These are phyloP conservation scores for Dactylellina parvicollis DNA, from an alignment of 2,329 filamentous ascomycete genomes.

Conservation along the genomic window DNA sequence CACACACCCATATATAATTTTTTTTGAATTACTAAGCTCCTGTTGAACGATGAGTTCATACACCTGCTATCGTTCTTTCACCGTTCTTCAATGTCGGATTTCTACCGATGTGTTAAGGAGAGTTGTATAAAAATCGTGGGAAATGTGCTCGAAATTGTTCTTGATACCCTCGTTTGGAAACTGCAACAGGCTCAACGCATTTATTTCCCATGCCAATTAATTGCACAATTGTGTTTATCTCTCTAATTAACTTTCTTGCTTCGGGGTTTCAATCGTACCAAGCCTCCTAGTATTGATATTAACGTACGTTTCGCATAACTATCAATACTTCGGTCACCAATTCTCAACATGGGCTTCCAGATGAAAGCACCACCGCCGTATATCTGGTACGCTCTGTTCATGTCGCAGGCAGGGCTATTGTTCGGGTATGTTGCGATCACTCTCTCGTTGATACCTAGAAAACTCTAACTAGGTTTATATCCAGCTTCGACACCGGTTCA, in stretches of 20 bases:
- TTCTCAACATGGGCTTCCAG: conserved; percentile 23
- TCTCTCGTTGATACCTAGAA: background rate
- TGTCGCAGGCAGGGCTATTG: conserved; percentile 46
- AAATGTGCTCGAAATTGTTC: conserved; percentile 8
- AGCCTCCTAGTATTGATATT: too few species aligned
- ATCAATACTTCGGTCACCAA: background rate
- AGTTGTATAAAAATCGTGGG: conserved; percentile 21
- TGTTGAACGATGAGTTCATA: conserved; percentile 6
- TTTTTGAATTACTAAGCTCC: conserved; percentile 1
- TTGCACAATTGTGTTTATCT: too few species aligned
- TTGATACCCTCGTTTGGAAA: background rate
- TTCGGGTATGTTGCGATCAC: conserved; percentile 31
- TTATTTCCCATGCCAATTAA: too few species aligned
- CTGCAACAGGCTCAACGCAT: conserved; percentile 31
- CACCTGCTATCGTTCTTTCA: conserved; percentile 18
- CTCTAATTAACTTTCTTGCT: too few species aligned
- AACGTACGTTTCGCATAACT: too few species aligned
- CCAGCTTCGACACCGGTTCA: conserved; percentile 65
- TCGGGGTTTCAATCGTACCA: too few species aligned
- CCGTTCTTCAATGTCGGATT: conserved; percentile 23
- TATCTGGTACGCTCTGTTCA: conserved; percentile 46
- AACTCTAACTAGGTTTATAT: background rate
- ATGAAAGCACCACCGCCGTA: conserved; percentile 39
- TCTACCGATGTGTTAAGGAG: conserved; percentile 21
- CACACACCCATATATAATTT: background rate